Evolutionary conservation across 169 alveolate genomes (phyloP).

Genomic region (Plasmodium malariae): DNA sequence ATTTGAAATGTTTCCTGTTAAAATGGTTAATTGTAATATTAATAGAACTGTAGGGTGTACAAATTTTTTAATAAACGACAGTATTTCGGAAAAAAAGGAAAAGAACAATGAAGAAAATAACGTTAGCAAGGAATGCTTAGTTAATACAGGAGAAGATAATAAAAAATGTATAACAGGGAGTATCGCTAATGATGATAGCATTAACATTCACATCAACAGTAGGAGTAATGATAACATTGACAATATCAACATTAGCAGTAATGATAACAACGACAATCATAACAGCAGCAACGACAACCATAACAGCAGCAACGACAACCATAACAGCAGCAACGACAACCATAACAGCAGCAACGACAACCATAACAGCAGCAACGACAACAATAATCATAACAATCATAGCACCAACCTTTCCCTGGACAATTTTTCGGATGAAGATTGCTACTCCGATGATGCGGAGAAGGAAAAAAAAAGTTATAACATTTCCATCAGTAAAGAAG

Average conservation of each 20-base stretch:
- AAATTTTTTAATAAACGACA: neutral
- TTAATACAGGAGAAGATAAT: neutral
- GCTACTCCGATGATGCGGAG: constrained; percentile 45
- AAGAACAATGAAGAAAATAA: neutral
- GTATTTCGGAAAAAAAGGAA: neutral
- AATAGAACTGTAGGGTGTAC: neutral
- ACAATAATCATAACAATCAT: neutral
- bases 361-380: too few relatives aligned
- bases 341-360: too few relatives aligned
- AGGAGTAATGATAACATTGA: too few relatives aligned
- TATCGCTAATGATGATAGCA: neutral
- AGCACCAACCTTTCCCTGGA: constrained; percentile 13
- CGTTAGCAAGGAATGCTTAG: neutral
- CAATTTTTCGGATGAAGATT: constrained; percentile 62
- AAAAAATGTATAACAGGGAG: neutral
- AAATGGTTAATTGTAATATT: constrained; percentile 4
- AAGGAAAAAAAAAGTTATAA: neutral
- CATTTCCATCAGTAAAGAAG: constrained; percentile 46
- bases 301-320: too few relatives aligned
- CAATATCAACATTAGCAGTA: neutral
- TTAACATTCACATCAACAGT: neutral
- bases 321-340: too few relatives aligned
- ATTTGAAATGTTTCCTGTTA: constrained; percentile 28
- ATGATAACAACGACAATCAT: neutral
- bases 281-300: constrained; percentile 9